Evolutionary conservation across 2,329 filamentous ascomycete species (phyloP), one percentile per base, ranked within the genome.

Genomic region (Cephalotrichum gorgonifer): DNA sequence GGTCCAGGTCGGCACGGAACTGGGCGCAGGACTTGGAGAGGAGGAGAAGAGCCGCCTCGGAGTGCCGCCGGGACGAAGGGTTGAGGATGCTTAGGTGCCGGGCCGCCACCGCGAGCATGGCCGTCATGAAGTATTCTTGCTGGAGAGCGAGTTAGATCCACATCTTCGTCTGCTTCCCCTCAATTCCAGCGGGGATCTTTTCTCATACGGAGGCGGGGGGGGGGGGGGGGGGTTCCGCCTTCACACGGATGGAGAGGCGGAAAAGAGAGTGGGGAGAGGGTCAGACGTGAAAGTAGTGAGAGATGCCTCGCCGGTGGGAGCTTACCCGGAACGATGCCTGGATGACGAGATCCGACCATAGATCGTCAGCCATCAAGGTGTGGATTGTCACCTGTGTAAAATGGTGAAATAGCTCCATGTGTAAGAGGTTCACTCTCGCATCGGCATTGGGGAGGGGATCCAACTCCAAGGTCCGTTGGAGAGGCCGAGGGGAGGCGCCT

Each of bases 321-420:
- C 54, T 4, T 50, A 61, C 59, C 35, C 58, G 54, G 49, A 64
- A 61, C 7, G 58, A 54, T 7, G 57, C 53, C 44, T 56, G 56
- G 11, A 61, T 45, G 11, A 39, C 17, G 39, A 61, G 55, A 3
- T 53, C 50, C 2, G 54, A 52, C 61, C 62, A 64, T 11, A 62
- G 50, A 15, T 56, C 52, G 17, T 50, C 30, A 47, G 62, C 62
- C 38, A 57, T 50, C 17, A 63, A 54, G 9, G 57, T 62, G 12
- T 52, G 50, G 4, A 54, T 44, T 15, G 58, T 61, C 17, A 50
- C 33, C 12, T 55, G 53, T 23, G 60, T 54, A 43, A 61, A 63
- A 51, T 63, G 60, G 50, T 61, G 53, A 50, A 64, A 58, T 26
- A 64, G 55, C 44, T 63, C 59, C 50, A 64, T 53, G 43, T 64